Evolutionary conservation across 371 early-diverging fungal genomes (phyloP), one percentile per base, ranked within the genome.

Genomic region (Nematocida minor): DNA sequence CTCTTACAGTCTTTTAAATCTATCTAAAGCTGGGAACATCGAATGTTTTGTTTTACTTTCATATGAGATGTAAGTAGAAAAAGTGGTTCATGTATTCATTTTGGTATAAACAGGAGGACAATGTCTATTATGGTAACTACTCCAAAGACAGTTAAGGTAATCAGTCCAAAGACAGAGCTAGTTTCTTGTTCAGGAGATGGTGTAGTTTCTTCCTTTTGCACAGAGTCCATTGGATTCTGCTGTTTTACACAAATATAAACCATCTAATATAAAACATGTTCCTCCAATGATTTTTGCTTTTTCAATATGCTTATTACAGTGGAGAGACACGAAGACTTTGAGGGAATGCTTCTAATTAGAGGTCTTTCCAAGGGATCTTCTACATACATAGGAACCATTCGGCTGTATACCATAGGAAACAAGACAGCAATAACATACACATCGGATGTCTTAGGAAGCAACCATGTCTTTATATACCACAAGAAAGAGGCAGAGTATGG

Each of bases 291-390:
- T 9, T 27, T 63, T 51, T 64, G 25, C 6, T 31, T 55, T 38
- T 66, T 40, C 40, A 22, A 9, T 7, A 74, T 74, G 77, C 67
- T 74, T n/a, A 46, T 74, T 34, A 48, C 77, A 34, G n/a, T 63
- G 25, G 62, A 62, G 34, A 44, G 42, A 20, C 77, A 74, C 51
- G 63, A 60, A 22, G 60, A 60, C 9, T 48, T 74, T 62, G 66
- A 74, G 29, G 53, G 31, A 32, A 64, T 36, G 48, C 63, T 74
- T 55, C 20, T 51, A 18, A 20, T 6, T 16, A 29, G 27, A 11
- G 64, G 77, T 0, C 55, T 74, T 4, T 14, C 40, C 11, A 62
- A 64, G 54, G 31, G 48, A 0, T 31, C 48, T 53, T 29, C 32
- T 9, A 14, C 32, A 9, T 27, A 63, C 11, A 51, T 25, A 9